A percentile compares a stretch with the other conserved stretches of the same genome.
Conservation (phyloP, 192 early-diverging fungal genomes). For the Umbelopsis vinacea region DNA sequence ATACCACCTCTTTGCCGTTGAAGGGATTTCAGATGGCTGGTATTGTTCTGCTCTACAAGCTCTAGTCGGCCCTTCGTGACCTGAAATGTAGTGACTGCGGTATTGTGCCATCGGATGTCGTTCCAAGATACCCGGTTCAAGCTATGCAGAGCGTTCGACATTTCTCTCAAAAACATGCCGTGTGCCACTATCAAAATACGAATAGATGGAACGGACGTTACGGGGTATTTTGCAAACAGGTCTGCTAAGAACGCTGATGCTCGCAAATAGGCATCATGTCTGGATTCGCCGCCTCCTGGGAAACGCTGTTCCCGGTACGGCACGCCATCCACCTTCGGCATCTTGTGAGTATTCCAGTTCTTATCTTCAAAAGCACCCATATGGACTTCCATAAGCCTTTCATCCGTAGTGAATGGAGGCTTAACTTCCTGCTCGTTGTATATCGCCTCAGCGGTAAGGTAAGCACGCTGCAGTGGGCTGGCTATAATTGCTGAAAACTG, state of each 20-base stretch:
- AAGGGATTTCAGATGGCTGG: conserved; percentile 4
- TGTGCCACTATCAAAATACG: conserved; percentile 6
- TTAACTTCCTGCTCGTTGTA: not conserved
- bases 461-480: not conserved
- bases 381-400: conserved; percentile 6
- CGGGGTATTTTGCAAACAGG: not conserved
- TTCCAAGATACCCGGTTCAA: not conserved
- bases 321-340: not conserved
- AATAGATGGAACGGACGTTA: too few species aligned
- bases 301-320: conserved; percentile 3
- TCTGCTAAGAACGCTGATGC: not conserved
- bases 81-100: conserved; percentile 9
- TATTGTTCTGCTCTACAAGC: not conserved
- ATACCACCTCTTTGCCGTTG: conserved; percentile 1
- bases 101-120: conserved; percentile 10
- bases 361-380: conserved; percentile 15
- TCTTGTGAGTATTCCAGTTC: not conserved
- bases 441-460: conserved; percentile 1
- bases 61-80: not conserved
- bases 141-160: not conserved
- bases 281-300: not conserved
- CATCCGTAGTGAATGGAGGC: not conserved
- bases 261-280: conserved; percentile 13
- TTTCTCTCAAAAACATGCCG: not conserved
- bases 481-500: not conserved